These are phyloP conservation scores for Parasitella parasitica DNA, from an alignment of 371 early-diverging fungal genomes.

Conservation along the genomic window DNA sequence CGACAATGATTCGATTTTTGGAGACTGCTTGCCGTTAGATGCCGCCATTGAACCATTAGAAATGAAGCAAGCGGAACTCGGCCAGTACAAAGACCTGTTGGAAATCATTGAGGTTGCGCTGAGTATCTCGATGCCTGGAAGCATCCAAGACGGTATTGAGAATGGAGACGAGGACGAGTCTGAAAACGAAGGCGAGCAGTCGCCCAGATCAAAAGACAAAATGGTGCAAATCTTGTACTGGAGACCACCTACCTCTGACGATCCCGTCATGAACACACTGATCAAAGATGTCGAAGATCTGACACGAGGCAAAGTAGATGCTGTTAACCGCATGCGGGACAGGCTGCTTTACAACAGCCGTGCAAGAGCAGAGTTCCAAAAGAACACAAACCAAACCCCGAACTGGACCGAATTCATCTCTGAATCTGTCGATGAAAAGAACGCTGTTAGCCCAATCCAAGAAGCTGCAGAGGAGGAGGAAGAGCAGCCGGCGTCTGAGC, in stretches of 20 bases:
- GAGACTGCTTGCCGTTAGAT: constrained; percentile 26
- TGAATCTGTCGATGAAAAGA: background rate
- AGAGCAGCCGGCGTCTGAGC: background rate
- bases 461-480: constrained; percentile 1
- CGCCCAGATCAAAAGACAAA: constrained; percentile 47
- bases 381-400: constrained; percentile 27
- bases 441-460: background rate
- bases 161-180: background rate
- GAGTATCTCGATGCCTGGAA: constrained; percentile 59
- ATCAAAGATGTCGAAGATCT: constrained; percentile 38
- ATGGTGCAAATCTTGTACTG: constrained; percentile 61
- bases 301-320: constrained; percentile 39
- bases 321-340: constrained; percentile 53
- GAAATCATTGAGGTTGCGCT: constrained; percentile 49
- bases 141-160: constrained; percentile 11
- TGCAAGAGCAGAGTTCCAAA: constrained; percentile 41
- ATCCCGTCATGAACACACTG: constrained; percentile 19
- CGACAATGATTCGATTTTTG: constrained; percentile 25
- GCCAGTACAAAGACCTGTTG: constrained; percentile 33
- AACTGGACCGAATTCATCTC: constrained; percentile 48
- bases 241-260: constrained; percentile 49
- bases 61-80: constrained; percentile 23
- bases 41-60: constrained; percentile 24
- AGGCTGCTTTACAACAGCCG: constrained; percentile 42
- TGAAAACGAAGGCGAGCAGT: constrained; percentile 8